Evolutionary conservation across 2,329 filamentous ascomycete genomes (phyloP), one percentile per base, ranked within the genome.

Genomic region (Clonostachys sp.): DNA sequence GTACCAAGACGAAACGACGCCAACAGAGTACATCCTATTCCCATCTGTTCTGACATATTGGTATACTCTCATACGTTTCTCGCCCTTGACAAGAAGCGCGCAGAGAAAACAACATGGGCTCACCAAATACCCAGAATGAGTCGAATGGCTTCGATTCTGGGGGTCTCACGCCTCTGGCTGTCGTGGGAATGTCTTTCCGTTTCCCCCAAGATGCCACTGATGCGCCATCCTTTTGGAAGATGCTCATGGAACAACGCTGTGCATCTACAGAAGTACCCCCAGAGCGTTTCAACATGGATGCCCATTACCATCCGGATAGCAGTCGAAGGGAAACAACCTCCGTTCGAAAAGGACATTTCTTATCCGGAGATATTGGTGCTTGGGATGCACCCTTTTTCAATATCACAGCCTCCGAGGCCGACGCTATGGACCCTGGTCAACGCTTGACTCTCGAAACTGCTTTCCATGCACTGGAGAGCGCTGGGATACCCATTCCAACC

Each of bases 381-480:
- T 50, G 48, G 20, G 49, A 53, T 35, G 38, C 42, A 34, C 8
- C 16, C 1, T 53, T 53, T 41, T 53, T 53, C 40, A 44, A 45
- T 14, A 48, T 51, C 38, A 40, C 30, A 8, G 30, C 16, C 8
- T 8, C 12, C 2, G 51, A 53, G n/a, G 51, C 44, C 4, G 36
- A 18, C 4, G n/a, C 39, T 8, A 50, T 50, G 44, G 51, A 53
- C 34, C 48, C 50, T 3, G 34, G 44, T n/a, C 56, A 58, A 42
- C 48, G 56, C 10, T 50, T 54, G n/a, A 18, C 54, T 12, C 48
- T 58, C 8, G 54, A 58, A 34, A 48, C 54, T 2, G 49, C 49
- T 8, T 57, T 49, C 18, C 55, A 58, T 20, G 48, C 54, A 4
- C 34, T 57, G 4, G 54, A 58, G 33, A 54, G 50, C 9, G 54